Percentiles rank a stretch among this genome's conserved stretches.
These are phyloP conservation scores for Aspergillus eucalypticola DNA, from an alignment of 2,329 filamentous ascomycete species.

Conservation along the genomic window DNA sequence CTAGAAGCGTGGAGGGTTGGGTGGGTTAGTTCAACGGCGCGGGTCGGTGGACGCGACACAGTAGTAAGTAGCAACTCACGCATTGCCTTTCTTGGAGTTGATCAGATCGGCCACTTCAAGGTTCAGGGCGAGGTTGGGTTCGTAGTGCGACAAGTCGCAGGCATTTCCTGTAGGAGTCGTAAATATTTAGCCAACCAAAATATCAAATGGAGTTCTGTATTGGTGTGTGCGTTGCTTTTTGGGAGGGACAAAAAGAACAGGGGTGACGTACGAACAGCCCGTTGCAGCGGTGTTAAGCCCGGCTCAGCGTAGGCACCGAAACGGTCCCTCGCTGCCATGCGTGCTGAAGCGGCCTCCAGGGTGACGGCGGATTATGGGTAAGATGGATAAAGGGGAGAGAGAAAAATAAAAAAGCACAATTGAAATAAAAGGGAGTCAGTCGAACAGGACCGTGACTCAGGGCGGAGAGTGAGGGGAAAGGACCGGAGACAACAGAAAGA, in stretches of 20 bases:
- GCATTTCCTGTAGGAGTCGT: slow-evolving; percentile 65
- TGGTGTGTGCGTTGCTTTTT: not conserved
- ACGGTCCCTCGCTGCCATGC: slow-evolving; percentile 92
- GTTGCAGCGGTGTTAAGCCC: slow-evolving; percentile 81
- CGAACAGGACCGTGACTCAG: slow-evolving; percentile 1
- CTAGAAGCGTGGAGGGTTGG: slow-evolving; percentile 34
- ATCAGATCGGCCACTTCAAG: slow-evolving; percentile 96
- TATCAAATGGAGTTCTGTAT: not conserved
- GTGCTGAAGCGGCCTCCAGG: slow-evolving; percentile 94
- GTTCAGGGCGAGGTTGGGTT: slow-evolving; percentile 93
- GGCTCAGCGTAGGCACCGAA: slow-evolving; percentile 80
- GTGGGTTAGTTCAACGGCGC: not conserved
- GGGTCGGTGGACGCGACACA: not conserved
- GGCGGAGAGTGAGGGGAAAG: slow-evolving; percentile 1
- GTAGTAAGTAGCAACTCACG: slow-evolving; percentile 50
- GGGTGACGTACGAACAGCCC: slow-evolving; percentile 71
- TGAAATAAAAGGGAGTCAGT: slow-evolving; percentile 5
- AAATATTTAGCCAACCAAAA: too few species aligned
- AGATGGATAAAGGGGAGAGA: not conserved
- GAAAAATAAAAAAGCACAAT: slow-evolving; percentile 9
- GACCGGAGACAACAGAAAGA: not conserved
- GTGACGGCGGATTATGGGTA: slow-evolving; percentile 30
- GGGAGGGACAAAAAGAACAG: slow-evolving; percentile 3
- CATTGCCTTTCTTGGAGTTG: slow-evolving; percentile 94
- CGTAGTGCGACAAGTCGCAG: slow-evolving; percentile 95